Base-by-base conservation (phyloP, 108 stramenopile genomes). In the Pseudonitzschia multiseries region DNA sequence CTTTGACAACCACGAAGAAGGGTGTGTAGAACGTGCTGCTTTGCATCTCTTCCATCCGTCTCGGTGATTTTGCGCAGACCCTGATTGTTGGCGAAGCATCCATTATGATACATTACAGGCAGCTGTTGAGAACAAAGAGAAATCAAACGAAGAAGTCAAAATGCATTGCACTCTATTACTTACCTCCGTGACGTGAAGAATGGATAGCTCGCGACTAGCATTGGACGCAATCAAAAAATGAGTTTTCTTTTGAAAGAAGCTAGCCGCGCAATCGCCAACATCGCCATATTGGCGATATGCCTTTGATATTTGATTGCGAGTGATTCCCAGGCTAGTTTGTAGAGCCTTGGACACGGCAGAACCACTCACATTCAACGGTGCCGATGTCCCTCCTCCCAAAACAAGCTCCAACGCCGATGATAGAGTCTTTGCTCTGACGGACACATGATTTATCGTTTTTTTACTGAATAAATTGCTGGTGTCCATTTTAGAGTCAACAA, bases 221-320 rank as follows among this genome's bases (percentile, higher is more conserved):
- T 40, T 62, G 8, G 73, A 48, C 26, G 65, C 15, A 13, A 72
- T 48, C n/a, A 41, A 4, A 66, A 77, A 73, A 29, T 68, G 63
- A 20, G 65, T 69, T 36, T 81, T 76, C 14, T 56, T 73, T 29
- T 67, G 71, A 54, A 85, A 73, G 27, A 75, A 81, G 21, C 44
- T 46, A 4, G 75, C 80, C 1, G 84, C 77, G 27, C 76, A 73
- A 79, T 85, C 84, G 0, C 84, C 84, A 40, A 85, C 12, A 59
- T 85, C 84, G 4, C 84, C 84, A 51, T 53, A 36, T 24, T 71
- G 29, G 18, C 84, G 80, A 57, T 85, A 85, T 10, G 67, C 76
- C 50, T 78, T 65, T 21, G 81, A 68, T 0, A 85, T 54, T 61
- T 79, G 74, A 36, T n/a, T 66, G 4, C 65, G 70, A 32, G 77